Base-by-base conservation (phyloP, 176 grass and related monocot genomes). In the Bromus sterilis region DNA sequence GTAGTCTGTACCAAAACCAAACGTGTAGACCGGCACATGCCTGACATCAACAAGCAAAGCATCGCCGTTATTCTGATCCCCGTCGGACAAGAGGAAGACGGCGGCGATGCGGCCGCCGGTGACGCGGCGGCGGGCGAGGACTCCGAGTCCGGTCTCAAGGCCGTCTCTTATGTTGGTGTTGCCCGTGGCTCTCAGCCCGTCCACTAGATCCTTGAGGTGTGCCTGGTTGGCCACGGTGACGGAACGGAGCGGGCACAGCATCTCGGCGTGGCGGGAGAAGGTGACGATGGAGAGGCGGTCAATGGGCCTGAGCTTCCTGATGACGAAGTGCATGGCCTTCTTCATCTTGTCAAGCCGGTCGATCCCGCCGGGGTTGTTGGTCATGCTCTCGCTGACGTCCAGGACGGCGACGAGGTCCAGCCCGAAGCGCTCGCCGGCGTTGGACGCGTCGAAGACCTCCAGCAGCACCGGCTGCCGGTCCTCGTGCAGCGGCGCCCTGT, bases 201-300 rank as follows among this genome's bases (percentile, higher is more conserved):
- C 42, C 49, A 89, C 66, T 4, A 70, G 31, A 0, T 7, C 5
- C 21, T 41, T 55, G 0, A 85, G 44, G 34, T 34, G 4, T 4
- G 24, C 10, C 65, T 39, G 7, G 49, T 37, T 7, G 36, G 0
- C 40, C 20, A 9, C 4, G 25, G 77, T 81, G 12, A 85, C 36
- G 28, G 12, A 56, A 4, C 23, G 70, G 6, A 89, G 83, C 9
- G 0, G 9, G 37, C 70, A 77, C 30, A 31, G 28, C 46, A 1
- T 67, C 0, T 76, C 0, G 4, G 82, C 82, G 0, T 23, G 0
- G 0, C 1, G 1, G 59, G 77, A 71, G 70, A 85, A 89, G 12
- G 33, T 25, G 87, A 89, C 82, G 42, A 89, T 48, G 12, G 82
- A 89, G 74, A 89, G 79, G 33, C 87, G 82, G 77, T 89, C 87